Conservation (phyloP, 2,329 filamentous ascomycete species). For the Curvularia eragrostidis region DNA sequence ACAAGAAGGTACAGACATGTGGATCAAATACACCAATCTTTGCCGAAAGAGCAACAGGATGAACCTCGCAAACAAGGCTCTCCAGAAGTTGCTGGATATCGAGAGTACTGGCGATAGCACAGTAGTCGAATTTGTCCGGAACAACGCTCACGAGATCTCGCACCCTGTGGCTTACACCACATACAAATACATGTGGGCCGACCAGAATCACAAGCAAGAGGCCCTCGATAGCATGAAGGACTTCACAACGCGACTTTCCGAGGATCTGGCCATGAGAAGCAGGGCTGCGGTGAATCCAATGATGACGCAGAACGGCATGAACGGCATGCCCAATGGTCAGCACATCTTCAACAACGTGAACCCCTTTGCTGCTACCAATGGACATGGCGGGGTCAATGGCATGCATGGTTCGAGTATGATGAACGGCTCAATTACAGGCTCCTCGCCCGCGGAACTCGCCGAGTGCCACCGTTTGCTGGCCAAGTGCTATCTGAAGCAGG, state of each 20-base stretch:
- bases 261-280: constrained; percentile 60
- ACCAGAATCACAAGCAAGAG: constrained; percentile 51
- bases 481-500: constrained; percentile 94
- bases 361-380: constrained; percentile 54
- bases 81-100: constrained; percentile 79
- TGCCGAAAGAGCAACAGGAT: constrained; percentile 96
- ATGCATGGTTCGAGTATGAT: constrained; percentile 46
- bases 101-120: constrained; percentile 39
- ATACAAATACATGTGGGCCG: constrained; percentile 95
- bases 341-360: constrained; percentile 45
- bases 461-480: constrained; percentile 77
- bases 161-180: constrained; percentile 95
- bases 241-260: constrained; percentile 66
- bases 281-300: constrained; percentile 47
- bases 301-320: constrained; percentile 45
- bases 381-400: constrained; percentile 58
- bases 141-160: constrained; percentile 56
- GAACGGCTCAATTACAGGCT: constrained; percentile 33
- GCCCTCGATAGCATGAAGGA: constrained; percentile 65
- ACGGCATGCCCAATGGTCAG: constrained; percentile 54
- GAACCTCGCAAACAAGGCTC: constrained; percentile 91
- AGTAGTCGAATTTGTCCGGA: constrained; percentile 44
- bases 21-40: constrained; percentile 98
- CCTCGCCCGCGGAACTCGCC: constrained; percentile 50
- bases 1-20: constrained; percentile 96